These are phyloP conservation scores for Saccharum spontaneum DNA, from an alignment of 176 grass and related monocot species.

Conservation along the genomic window DNA sequence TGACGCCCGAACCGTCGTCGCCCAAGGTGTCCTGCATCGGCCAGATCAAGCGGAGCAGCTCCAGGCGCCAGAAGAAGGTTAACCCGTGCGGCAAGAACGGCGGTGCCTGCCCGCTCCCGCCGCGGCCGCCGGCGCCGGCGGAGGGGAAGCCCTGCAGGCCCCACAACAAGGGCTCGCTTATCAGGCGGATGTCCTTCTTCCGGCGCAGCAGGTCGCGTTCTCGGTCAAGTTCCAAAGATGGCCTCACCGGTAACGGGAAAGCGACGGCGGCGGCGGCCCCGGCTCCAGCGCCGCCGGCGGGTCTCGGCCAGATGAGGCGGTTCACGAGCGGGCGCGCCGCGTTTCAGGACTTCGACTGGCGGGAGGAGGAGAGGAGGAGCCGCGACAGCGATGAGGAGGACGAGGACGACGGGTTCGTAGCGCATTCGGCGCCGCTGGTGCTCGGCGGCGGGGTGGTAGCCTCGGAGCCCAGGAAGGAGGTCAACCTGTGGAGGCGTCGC, in stretches of 20 bases:
- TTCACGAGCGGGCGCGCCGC: slow-evolving; percentile 73
- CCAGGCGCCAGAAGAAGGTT: slow-evolving; percentile 38
- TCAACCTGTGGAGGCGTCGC: slow-evolving; percentile 89
- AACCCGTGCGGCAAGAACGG: slow-evolving; percentile 46
- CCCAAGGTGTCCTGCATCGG: slow-evolving; percentile 92
- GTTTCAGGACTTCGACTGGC: slow-evolving; percentile 81
- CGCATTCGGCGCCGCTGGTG: slow-evolving; percentile 76
- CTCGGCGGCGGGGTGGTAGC: slow-evolving; percentile 53
- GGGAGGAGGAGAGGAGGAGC: slow-evolving; percentile 1
- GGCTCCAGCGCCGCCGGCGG: not conserved
- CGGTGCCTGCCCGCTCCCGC: slow-evolving; percentile 43
- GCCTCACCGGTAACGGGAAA: not conserved
- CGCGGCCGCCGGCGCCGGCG: not conserved
- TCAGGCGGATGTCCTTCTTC: slow-evolving; percentile 48
- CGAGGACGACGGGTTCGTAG: slow-evolving; percentile 43
- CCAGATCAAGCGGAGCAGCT: slow-evolving; percentile 68
- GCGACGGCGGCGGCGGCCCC: not conserved
- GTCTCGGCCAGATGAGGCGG: slow-evolving; percentile 76
- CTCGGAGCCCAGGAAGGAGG: slow-evolving; percentile 83
- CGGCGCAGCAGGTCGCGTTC: slow-evolving; percentile 46
- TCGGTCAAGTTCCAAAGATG: not conserved
- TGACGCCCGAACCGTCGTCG: slow-evolving; percentile 73
- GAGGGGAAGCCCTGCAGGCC: not conserved
- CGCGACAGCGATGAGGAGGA: not conserved
- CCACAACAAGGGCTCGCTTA: slow-evolving; percentile 27